Percentiles rank a stretch among this genome's conserved stretches.
phyloP scores from a whole-genome alignment of 2,329 filamentous ascomycete genomes.

The Diaporthe amygdali region DNA sequence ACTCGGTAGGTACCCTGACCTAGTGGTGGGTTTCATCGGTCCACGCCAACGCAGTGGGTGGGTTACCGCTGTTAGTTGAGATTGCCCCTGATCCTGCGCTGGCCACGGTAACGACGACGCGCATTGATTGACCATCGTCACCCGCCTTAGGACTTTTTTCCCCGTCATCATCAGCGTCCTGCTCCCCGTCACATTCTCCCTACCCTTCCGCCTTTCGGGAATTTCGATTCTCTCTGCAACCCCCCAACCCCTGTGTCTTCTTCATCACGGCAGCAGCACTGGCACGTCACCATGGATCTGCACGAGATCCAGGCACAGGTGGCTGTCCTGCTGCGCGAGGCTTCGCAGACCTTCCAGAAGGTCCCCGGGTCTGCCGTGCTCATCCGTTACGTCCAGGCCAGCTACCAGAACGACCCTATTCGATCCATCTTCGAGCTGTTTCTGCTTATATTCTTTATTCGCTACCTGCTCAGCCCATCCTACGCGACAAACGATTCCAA shows the following conservation, averaged over 20 bases:
- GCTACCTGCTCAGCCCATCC: slow-evolving; percentile 88
- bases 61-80: not conserved
- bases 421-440: slow-evolving; percentile 93
- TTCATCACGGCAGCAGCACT: not conserved
- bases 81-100: not conserved
- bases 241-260: not conserved
- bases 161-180: not conserved
- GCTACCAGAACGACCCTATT: slow-evolving; percentile 96
- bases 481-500: slow-evolving; percentile 92
- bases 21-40: slow-evolving; percentile 6
- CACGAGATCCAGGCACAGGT: slow-evolving; percentile 63
- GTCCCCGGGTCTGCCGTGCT: slow-evolving; percentile 94
- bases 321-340: slow-evolving; percentile 56
- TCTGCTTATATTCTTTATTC: slow-evolving; percentile 92
- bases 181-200: not conserved
- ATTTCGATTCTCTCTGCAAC: not conserved
- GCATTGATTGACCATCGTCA: slow-evolving; percentile 2
- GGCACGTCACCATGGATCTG: slow-evolving; percentile 59
- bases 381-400: slow-evolving; percentile 93
- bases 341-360: slow-evolving; percentile 77
- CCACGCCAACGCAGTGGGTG: not conserved
- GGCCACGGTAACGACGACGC: not conserved
- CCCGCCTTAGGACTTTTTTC: not conserved
- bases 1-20: not conserved
- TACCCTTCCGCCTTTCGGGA: not conserved